Conservation (phyloP, 345 rosid genomes). For the Populus deltoides region DNA sequence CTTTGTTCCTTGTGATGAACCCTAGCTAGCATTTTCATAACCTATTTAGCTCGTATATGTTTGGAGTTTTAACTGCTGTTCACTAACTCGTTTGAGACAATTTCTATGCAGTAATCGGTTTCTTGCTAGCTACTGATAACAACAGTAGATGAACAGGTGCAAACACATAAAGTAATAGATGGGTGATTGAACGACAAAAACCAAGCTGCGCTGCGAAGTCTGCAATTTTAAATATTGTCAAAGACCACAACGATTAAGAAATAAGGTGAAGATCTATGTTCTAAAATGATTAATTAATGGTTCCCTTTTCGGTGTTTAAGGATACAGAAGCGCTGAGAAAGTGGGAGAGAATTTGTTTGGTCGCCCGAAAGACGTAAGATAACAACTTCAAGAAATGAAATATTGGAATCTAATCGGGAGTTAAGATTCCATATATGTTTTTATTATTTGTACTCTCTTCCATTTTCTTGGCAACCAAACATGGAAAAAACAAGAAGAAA, state of each 20-base stretch:
- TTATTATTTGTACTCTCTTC: conserved; percentile 19
- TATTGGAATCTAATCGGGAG: neutral
- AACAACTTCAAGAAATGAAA: conserved; percentile 4
- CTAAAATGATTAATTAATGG: neutral
- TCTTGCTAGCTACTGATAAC: too few relatives aligned
- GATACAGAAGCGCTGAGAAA: neutral
- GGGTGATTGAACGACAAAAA: neutral
- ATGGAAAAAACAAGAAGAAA: neutral
- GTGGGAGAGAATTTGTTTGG: conserved; percentile 7
- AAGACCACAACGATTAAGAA: neutral
- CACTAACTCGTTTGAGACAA: neutral
- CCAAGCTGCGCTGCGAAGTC: neutral
- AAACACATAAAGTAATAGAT: neutral
- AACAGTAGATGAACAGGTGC: neutral
- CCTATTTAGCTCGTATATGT: neutral
- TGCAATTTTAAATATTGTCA: neutral
- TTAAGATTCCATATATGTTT: neutral
- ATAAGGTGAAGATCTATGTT: neutral
- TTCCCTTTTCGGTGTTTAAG: neutral
- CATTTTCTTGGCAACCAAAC: conserved; percentile 41
- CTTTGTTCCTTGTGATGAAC: neutral
- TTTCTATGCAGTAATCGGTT: neutral
- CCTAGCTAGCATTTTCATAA: neutral
- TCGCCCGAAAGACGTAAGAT: neutral
- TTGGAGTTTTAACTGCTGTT: neutral